Conservation (phyloP, 2,329 filamentous ascomycete genomes). For the Xylaria sp. region DNA sequence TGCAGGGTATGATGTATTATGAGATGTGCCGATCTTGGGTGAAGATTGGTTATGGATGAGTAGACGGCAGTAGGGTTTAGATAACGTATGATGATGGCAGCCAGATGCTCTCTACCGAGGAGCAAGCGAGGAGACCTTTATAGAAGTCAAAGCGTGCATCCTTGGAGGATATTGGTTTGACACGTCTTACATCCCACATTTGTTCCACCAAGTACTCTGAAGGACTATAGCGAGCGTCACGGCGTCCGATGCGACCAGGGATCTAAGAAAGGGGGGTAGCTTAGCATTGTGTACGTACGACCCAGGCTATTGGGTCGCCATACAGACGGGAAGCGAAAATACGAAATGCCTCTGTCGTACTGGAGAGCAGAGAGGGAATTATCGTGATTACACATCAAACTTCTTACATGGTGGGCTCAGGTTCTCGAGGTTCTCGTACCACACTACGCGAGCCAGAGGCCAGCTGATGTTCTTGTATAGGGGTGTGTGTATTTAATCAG, state of each 20-base stretch:
- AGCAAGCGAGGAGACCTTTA: conserved; percentile 12
- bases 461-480: background rate
- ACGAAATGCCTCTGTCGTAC: background rate
- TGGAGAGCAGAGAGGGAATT: background rate
- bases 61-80: background rate
- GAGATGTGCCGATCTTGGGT: background rate
- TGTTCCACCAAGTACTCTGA: background rate
- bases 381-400: conserved; percentile 3
- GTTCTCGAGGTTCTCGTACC: conserved; percentile 22
- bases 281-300: background rate
- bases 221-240: background rate
- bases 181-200: conserved; percentile 11
- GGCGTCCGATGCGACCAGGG: background rate
- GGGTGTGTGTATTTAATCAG: background rate
- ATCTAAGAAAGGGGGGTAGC: background rate
- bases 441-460: conserved; percentile 14
- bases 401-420: background rate
- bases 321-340: conserved; percentile 15
- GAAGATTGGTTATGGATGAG: background rate
- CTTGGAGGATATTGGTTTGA: background rate
- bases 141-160: conserved; percentile 4
- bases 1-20: background rate
- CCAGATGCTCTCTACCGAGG: background rate
- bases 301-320: background rate
- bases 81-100: conserved; percentile 10